Base-by-base conservation (phyloP, 805 yeast genomes). In the Monosporozyma siamensis region DNA sequence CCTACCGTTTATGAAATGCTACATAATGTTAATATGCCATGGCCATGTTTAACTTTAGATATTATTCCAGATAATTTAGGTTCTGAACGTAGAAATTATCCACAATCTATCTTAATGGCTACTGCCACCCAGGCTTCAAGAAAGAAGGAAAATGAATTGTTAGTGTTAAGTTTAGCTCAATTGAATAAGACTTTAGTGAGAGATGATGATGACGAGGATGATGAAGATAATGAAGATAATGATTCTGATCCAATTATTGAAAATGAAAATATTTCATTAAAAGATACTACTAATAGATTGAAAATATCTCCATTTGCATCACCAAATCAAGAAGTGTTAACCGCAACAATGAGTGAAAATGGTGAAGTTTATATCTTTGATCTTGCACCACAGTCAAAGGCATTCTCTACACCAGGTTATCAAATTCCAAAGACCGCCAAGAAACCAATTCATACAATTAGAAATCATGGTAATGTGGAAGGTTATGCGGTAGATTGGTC, bases 401-500 rank as follows among this genome's bases (percentile, higher is more conserved):
- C 95, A 4, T 84, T 92, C 53, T 92, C 85, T 55, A 74, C 82
- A 6, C 95, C 97, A 4, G 97, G 97, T 5, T 81, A 72, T 54
- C 70, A 74, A 53, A 77, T 90, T 49, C 83, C 94, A 40, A 89
- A 88, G 59, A 65, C 73, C 14, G 74, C 80, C 48, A 86, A 82
- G 59, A 76, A 80, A 61, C 95, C 97, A 15, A 58, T 78, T 9
- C 89, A 88, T 65, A 87, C 95, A 6, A 70, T 92, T 46, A 76
- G 76, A 56, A 72, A 67, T 49, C 98, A 92, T 61, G 97, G 97
- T 20, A 81, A 82, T 51, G 95, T 85, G n/a, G 98, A 92, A 67
- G 97, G 98, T 27, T 92, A 87, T 57, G 98, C 96, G 12, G 63
- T 92, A 36, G 98, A 90, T 64, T 92, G 98, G 98, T 85, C 95